Base-by-base conservation (phyloP, 805 yeast species). In the Ogataea trehalophila region DNA sequence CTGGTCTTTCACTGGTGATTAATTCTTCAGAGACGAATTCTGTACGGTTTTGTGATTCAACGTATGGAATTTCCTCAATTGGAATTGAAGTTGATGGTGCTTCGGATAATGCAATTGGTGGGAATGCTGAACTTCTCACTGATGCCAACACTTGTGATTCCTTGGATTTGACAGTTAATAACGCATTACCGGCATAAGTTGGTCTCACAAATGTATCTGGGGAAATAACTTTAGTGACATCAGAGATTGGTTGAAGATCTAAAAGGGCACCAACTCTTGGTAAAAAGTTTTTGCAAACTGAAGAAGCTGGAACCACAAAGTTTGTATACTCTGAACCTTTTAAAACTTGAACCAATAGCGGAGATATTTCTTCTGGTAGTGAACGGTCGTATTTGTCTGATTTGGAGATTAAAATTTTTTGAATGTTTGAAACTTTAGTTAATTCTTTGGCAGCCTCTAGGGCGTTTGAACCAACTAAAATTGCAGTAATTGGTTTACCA, bases 151-250 rank as follows among this genome's bases (percentile, higher is more conserved):
- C 75, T 52, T 79, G 72, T 5, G 73, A 64, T 60, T 92, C 97
- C 22, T 65, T 72, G 22, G 88, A 73, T 65, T 81, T 79, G 43
- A 94, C 87, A 3, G 96, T 90, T 37, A 88, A 79, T 49, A 88
- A 72, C 5, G 95, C 95, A 68, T 94, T 94, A 42, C 99, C 99
- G 18, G 99, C 98, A 64, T 87, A 94, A 36, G 92, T 89, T 41
- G 98, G 97, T 66, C 98, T 84, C 36, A 85, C 82, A 67, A 92
- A 94, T 7, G 94, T 85, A 51, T 76, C 79, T 16, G 79, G 74
- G 44, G 80, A 71, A 54, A 77, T 78, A 37, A 92, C 83, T 59
- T 79, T 77, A 56, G 77, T 79, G 48, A 94, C 76, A 62, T 92
- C 98, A 26, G 92, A 81, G 43, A 94, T 70, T 29, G 97, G 97